Base-by-base conservation (phyloP, 352 stramenopile species). In the Blastocystis sp. region DNA sequence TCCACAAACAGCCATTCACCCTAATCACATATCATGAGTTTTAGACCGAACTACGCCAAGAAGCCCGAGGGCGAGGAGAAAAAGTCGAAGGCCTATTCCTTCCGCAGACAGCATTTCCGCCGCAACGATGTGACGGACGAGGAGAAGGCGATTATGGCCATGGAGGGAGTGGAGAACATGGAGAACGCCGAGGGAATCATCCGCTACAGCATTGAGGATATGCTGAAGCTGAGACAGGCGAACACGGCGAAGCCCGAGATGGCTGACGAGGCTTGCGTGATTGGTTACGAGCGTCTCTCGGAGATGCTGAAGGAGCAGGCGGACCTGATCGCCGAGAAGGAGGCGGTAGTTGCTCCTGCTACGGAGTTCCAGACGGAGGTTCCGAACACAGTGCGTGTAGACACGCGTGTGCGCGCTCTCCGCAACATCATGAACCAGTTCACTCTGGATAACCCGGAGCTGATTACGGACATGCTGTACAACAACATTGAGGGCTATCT, bases 381-480 rank as follows among this genome's bases (percentile, higher is more conserved):
- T 8, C 38, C 64, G 11, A 56, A n/a, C 24, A 57, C 18, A 27
- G 42, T 34, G n/a, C 36, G 64, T 11, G 64, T 76, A 16, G 64
- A 76, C 34, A 34, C 64, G 2, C 64, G 64, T 51, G 42, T 76
- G n/a, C 64, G 64, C 34, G 64, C 18, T 44, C 64, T 76, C 27
- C 64, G 64, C 38, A 76, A 76, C 64, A 76, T 76, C 34, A 54
- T 76, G 64, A 76, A 76, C 38, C 64, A 76, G 42, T 76, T 76
- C 42, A 76, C 64, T 7, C 6, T 76, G 64, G 64, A 76, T 6
- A 76, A 76, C 48, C 64, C 36, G 4, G 64, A 76, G 24, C 27
- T 76, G 38, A 76, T 76, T 51, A 54, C 38, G 7, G 64, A 76
- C 34, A 76, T 76, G 64, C 64, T 76, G 11, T 76, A 56, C 64